A percentile compares a stretch with the other conserved stretches of the same genome.
These are phyloP conservation scores for Suillus subalutaceus DNA, from an alignment of 768 basidiomycete genomes.

Conservation along the genomic window DNA sequence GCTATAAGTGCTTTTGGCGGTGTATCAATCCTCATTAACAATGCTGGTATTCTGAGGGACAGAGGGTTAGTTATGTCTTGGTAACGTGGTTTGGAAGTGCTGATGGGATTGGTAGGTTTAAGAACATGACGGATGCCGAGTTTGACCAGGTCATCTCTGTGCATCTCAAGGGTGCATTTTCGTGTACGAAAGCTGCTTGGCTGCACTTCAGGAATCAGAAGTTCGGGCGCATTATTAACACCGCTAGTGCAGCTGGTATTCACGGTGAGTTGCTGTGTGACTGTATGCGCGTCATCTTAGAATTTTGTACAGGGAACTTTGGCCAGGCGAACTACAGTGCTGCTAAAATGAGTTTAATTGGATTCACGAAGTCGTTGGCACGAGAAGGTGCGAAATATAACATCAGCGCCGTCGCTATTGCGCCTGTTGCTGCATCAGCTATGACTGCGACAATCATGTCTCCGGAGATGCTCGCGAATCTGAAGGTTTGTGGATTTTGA, in stretches of 20 bases:
- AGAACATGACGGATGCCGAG: slow-evolving; percentile 95
- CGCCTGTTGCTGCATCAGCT: slow-evolving; percentile 92
- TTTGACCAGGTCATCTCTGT: slow-evolving; percentile 89
- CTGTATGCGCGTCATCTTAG: neutral
- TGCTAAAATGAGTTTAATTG: slow-evolving; percentile 95
- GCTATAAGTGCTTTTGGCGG: slow-evolving; percentile 85
- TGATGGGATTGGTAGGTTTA: slow-evolving; percentile 60
- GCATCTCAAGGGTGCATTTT: slow-evolving; percentile 91
- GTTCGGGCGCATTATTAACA: slow-evolving; percentile 93
- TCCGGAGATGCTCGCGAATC: slow-evolving; percentile 87
- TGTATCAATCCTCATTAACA: slow-evolving; percentile 91
- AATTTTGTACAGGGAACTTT: slow-evolving; percentile 69
- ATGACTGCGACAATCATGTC: slow-evolving; percentile 98
- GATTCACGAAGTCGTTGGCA: slow-evolving; percentile 91
- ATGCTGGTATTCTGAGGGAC: slow-evolving; percentile 88
- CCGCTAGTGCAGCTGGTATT: slow-evolving; percentile 91
- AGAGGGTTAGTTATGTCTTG: slow-evolving; percentile 55
- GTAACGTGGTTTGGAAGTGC: slow-evolving; percentile 1
- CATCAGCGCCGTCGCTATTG: slow-evolving; percentile 86
- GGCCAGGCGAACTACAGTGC: slow-evolving; percentile 98
- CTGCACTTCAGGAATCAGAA: slow-evolving; percentile 93
- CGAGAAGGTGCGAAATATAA: slow-evolving; percentile 90
- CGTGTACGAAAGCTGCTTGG: slow-evolving; percentile 96
- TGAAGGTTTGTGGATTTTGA: slow-evolving; percentile 52
- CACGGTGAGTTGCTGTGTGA: slow-evolving; percentile 59